phyloP scores from a whole-genome alignment of 257 asterid genomes.

The Lavandula angustifolia region DNA sequence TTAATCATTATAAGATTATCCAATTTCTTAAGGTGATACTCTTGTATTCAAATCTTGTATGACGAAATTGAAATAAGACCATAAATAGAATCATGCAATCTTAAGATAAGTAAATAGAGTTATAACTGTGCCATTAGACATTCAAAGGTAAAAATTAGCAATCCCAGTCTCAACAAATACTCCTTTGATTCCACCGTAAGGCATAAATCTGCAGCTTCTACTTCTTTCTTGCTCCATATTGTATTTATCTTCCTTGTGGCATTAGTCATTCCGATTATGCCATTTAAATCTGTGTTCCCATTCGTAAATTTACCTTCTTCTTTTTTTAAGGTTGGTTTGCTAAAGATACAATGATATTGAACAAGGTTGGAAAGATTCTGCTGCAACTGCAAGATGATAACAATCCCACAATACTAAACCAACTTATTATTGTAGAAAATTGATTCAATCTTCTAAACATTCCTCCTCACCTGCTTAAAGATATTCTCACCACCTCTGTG shows the following conservation, averaged over 20 bases:
- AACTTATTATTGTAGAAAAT: constrained; percentile 69
- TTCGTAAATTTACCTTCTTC: not conserved
- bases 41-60: not conserved
- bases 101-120: not conserved
- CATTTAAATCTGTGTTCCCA: not conserved
- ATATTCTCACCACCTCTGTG: constrained; percentile 43
- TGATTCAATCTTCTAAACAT: constrained; percentile 69
- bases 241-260: not conserved
- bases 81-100: not conserved
- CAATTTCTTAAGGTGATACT: too few relatives aligned
- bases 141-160: too few relatives aligned
- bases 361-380: constrained; percentile 65
- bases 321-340: constrained; percentile 82
- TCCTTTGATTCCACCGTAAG: not conserved
- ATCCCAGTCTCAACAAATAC: not conserved
- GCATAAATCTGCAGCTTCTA: constrained; percentile 4
- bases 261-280: not conserved
- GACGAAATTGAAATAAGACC: not conserved
- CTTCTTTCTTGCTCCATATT: not conserved
- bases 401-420: constrained; percentile 32
- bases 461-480: constrained; percentile 40
- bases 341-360: constrained; percentile 66
- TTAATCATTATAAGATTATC: too few relatives aligned
- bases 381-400: constrained; percentile 40
- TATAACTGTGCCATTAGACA: not conserved